Evolutionary conservation across 2,329 filamentous ascomycete genomes (phyloP).

Genomic region (Colletotrichum truncatum): DNA sequence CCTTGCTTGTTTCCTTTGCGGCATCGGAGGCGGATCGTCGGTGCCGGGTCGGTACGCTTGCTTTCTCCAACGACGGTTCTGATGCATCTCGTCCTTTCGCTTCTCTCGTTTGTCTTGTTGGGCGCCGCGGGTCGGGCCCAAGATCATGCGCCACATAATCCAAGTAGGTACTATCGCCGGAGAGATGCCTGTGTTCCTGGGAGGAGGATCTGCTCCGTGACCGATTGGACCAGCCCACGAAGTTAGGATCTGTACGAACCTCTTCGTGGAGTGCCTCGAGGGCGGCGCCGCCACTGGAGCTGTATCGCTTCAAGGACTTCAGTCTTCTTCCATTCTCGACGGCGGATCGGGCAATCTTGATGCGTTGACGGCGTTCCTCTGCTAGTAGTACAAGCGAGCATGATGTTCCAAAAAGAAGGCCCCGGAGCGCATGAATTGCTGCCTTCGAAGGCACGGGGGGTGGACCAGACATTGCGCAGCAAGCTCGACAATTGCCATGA

Average conservation of each 20-base stretch:
- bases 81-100: background rate
- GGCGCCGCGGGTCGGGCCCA: slow-evolving; percentile 6
- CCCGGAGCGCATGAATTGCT: slow-evolving; percentile 63
- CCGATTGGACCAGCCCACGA: slow-evolving; percentile 35
- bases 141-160: background rate
- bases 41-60: background rate
- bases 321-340: slow-evolving; percentile 63
- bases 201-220: background rate
- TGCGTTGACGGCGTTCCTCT: slow-evolving; percentile 65
- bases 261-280: slow-evolving; percentile 36
- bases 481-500: slow-evolving; percentile 28
- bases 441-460: slow-evolving; percentile 63
- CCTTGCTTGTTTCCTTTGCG: background rate
- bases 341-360: slow-evolving; percentile 58
- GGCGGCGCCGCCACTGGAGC: slow-evolving; percentile 25
- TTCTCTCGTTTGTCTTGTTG: slow-evolving; percentile 8
- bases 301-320: slow-evolving; percentile 48
- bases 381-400: slow-evolving; percentile 64
- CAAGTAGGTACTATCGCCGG: background rate
- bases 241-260: slow-evolving; percentile 31
- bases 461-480: slow-evolving; percentile 53
- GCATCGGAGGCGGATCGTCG: background rate
- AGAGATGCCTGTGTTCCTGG: background rate
- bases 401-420: slow-evolving; percentile 65
- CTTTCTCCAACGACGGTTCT: background rate